These are phyloP conservation scores for Daucus carota DNA, from an alignment of 129 eudicot genomes.

Conservation along the genomic window DH1_v3.0 NC_030384.2:37234001-37234500, in stretches of 20 bases:
- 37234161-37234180: too few species aligned
- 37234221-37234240: too few species aligned
- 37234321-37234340: neutral
- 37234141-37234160: neutral
- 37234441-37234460: neutral
- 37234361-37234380: neutral
- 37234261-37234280: too few species aligned
- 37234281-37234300: too few species aligned
- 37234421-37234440: neutral
- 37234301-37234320: neutral
- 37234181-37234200: too few species aligned
- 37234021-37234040: conserved; percentile 86
- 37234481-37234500: too few species aligned
- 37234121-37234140: neutral
- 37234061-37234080: neutral
- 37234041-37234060: neutral
- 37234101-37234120: neutral
- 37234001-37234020: conserved; percentile 98
- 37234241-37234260: too few species aligned
- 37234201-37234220: too few species aligned
- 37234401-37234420: neutral
- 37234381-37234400: neutral
- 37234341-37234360: neutral
- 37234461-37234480: neutral
- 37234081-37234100: too few species aligned